Conservation (phyloP, 1,284 basidiomycete species). For the Naganishia albida region DNA sequence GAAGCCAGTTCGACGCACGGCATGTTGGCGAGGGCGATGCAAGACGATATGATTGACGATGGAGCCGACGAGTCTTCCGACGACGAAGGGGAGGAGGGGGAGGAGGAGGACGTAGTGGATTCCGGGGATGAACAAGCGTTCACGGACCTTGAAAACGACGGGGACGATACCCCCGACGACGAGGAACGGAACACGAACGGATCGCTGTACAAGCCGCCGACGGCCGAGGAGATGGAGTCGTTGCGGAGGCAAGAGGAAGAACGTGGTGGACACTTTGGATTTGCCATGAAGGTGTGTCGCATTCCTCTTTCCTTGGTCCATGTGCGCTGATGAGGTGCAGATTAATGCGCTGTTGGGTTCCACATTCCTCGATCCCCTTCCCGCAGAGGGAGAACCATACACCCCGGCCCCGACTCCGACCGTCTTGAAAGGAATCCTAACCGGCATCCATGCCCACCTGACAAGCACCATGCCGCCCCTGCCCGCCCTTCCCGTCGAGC, state of each 20-base stretch:
- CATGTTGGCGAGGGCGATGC: conserved; percentile 32
- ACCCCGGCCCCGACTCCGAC: conserved; percentile 37
- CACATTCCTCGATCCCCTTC: conserved; percentile 81
- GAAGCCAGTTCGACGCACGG: conserved; percentile 28
- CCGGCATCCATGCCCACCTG: conserved; percentile 70
- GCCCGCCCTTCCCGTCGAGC: conserved; percentile 62
- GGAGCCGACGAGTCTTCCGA: conserved; percentile 4
- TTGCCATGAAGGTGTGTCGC: conserved; percentile 36
- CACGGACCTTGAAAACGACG: conserved; percentile 35
- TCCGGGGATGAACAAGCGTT: conserved; percentile 31
- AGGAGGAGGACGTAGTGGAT: conserved; percentile 32
- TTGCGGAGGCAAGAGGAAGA: conserved; percentile 41
- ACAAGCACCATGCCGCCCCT: conserved; percentile 59
- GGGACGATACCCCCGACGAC: background rate
- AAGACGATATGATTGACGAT: conserved; percentile 34
- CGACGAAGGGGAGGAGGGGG: conserved; percentile 18
- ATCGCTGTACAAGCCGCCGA: conserved; percentile 57
- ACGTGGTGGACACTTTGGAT: conserved; percentile 45
- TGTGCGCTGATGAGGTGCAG: conserved; percentile 53
- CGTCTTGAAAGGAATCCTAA: conserved; percentile 69
- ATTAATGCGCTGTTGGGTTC: conserved; percentile 73
- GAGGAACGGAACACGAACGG: conserved; percentile 33
- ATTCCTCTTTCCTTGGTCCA: no score
- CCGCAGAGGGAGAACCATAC: conserved; percentile 44
- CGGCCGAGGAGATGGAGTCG: conserved; percentile 66